Conservation (phyloP, 2,329 filamentous ascomycete species). For the Emmonsiellopsis sp. region DNA sequence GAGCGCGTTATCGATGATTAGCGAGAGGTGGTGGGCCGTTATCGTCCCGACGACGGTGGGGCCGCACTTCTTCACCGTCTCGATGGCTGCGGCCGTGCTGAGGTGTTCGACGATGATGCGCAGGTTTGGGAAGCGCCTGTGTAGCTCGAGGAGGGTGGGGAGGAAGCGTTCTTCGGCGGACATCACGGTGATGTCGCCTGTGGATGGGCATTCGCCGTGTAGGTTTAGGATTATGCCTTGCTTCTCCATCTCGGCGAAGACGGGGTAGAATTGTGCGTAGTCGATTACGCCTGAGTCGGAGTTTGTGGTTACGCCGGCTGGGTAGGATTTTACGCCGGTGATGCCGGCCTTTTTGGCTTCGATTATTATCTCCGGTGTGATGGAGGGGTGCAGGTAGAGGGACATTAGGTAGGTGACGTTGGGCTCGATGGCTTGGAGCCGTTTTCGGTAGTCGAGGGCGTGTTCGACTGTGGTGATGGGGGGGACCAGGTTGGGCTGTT, state of each 20-base stretch:
- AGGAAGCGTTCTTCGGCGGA: slow-evolving; percentile 71
- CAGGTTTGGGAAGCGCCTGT: slow-evolving; percentile 58
- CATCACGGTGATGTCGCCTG: slow-evolving; percentile 47
- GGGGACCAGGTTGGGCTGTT: slow-evolving; percentile 56
- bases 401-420: slow-evolving; percentile 66
- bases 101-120: slow-evolving; percentile 67
- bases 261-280: slow-evolving; percentile 40
- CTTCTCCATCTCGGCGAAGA: slow-evolving; percentile 83
- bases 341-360: slow-evolving; percentile 67
- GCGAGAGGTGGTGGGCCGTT: slow-evolving; percentile 75
- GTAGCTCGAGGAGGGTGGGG: slow-evolving; percentile 65
- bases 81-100: slow-evolving; percentile 71
- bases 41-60: slow-evolving; percentile 68
- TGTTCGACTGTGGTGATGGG: slow-evolving; percentile 53
- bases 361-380: slow-evolving; percentile 61
- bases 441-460: slow-evolving; percentile 57
- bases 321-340: slow-evolving; percentile 51
- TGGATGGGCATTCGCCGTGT: slow-evolving; percentile 74
- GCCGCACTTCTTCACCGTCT: slow-evolving; percentile 68
- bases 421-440: slow-evolving; percentile 52
- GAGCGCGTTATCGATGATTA: slow-evolving; percentile 69
- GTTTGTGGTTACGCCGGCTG: slow-evolving; percentile 48
- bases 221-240: slow-evolving; percentile 79
- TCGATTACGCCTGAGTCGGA: slow-evolving; percentile 42
- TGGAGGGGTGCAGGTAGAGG: slow-evolving; percentile 55